A percentile compares a stretch with the other conserved stretches of the same genome.
Conservation (phyloP, 331 rosid genomes). For the Telfairia occidentalis region DNA sequence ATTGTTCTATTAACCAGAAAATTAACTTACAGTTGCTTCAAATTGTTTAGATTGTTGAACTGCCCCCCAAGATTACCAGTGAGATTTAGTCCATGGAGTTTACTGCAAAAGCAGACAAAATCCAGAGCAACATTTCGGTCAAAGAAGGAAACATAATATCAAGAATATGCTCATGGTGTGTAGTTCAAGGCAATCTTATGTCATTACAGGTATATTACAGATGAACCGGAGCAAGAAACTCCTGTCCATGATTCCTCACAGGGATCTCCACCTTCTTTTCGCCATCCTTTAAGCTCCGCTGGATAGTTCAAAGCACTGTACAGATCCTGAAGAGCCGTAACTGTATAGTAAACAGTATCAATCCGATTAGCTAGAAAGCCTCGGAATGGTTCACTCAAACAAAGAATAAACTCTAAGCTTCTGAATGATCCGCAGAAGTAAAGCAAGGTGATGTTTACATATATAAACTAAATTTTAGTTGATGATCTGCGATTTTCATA, state of each 20-base stretch:
- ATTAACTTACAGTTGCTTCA: conserved; percentile 62
- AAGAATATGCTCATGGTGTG: background rate
- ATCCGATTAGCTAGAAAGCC: background rate
- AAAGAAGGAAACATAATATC: background rate
- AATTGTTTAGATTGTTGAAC: conserved; percentile 42
- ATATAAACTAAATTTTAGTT: background rate
- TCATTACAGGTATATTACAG: conserved; percentile 68
- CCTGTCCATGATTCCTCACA: conserved; percentile 79
- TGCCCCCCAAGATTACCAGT: conserved; percentile 53
- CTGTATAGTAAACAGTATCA: conserved; percentile 21
- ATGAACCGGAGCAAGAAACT: conserved; percentile 62
- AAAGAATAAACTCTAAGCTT: background rate
- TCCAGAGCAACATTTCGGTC: background rate
- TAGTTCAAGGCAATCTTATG: background rate
- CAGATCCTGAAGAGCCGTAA: conserved; percentile 46
- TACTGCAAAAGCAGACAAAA: conserved; percentile 26
- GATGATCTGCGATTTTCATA: background rate
- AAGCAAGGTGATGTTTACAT: background rate
- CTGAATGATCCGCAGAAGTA: background rate
- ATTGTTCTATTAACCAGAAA: background rate
- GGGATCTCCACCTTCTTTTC: conserved; percentile 49
- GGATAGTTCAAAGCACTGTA: conserved; percentile 51
- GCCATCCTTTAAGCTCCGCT: conserved; percentile 50
- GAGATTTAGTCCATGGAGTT: conserved; percentile 63
- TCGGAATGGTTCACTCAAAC: background rate